These are phyloP conservation scores for Naganishia albida DNA, from an alignment of 1,284 basidiomycete genomes.

Conservation along the genomic window DNA sequence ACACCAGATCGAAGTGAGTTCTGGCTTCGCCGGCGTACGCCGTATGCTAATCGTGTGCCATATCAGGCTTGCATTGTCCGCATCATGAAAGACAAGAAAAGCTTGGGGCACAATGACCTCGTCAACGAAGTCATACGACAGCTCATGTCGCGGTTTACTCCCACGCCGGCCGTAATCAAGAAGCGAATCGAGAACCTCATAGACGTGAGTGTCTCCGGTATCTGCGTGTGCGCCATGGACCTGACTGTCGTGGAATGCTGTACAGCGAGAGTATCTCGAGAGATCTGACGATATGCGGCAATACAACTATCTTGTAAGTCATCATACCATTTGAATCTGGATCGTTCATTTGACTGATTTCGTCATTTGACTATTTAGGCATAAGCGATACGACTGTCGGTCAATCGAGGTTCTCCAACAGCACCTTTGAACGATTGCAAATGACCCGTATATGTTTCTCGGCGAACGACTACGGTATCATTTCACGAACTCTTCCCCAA, in stretches of 20 bases:
- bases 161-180: constrained; percentile 84
- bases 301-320: constrained; percentile 50
- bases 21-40: constrained; percentile 26
- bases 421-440: background rate
- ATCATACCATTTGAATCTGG: background rate
- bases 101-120: constrained; percentile 83
- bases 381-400: background rate
- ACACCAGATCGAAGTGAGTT: constrained; percentile 81
- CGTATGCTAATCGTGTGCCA: background rate
- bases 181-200: constrained; percentile 92
- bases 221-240: constrained; percentile 9
- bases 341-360: background rate
- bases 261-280: constrained; percentile 53
- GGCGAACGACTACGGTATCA: too few relatives aligned
- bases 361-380: background rate
- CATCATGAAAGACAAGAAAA: constrained; percentile 96
- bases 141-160: constrained; percentile 78
- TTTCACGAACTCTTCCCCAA: too few relatives aligned
- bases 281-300: constrained; percentile 47
- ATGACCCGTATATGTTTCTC: too few relatives aligned
- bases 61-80: constrained; percentile 94
- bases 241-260: constrained; percentile 6
- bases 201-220: constrained; percentile 65
- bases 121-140: constrained; percentile 89
- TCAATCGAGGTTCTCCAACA: background rate